Conservation (phyloP, 352 stramenopile genomes). For the Phytopythium ostracodes region DNA sequence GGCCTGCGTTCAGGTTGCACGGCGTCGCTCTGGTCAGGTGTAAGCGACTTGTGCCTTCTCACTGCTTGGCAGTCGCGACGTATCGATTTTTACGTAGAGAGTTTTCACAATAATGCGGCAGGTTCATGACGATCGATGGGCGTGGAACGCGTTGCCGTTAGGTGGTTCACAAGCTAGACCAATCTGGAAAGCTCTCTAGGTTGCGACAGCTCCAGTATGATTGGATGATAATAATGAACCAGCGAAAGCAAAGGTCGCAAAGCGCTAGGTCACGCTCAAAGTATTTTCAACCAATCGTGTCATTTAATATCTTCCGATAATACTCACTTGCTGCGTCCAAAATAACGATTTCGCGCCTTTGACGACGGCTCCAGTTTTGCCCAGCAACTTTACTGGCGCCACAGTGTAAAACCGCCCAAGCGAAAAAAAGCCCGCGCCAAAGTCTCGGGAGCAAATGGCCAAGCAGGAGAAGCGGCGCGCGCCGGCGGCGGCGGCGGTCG, state of each 20-base stretch:
- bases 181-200: no score
- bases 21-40: no score
- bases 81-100: no score
- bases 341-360: neutral
- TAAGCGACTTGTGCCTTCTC: no score
- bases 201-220: neutral
- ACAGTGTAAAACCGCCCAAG: neutral
- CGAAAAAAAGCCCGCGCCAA: neutral
- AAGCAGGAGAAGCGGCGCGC: conserved; percentile 7
- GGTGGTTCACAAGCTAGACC: no score
- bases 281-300: neutral
- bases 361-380: no score
- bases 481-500: neutral
- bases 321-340: neutral
- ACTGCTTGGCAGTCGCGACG: no score
- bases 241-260: no score
- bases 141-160: no score
- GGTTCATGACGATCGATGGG: no score
- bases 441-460: conserved; percentile 1
- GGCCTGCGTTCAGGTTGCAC: neutral
- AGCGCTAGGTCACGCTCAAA: neutral
- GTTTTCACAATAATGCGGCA: no score
- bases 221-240: neutral
- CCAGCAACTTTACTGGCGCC: neutral
- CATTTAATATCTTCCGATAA: neutral